A percentile compares a stretch with the other conserved stretches of the same genome.
Conservation (phyloP, 805 yeast genomes). For the Candida yuanshanica region DNA sequence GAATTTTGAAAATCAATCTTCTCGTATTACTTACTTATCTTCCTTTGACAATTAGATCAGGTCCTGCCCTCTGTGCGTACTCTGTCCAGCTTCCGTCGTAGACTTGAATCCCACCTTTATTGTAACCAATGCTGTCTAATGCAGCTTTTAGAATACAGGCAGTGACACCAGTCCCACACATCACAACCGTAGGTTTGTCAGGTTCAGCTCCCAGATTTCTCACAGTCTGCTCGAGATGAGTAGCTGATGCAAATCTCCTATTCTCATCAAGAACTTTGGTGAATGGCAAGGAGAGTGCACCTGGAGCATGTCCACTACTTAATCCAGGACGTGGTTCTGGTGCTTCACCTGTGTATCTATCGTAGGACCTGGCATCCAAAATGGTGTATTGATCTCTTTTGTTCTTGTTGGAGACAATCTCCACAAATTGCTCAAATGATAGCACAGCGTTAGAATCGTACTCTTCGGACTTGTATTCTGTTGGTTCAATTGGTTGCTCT, state of each 20-base stretch:
- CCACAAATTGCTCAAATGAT: slow-evolving; percentile 58
- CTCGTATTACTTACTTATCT: background rate
- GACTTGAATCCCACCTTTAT: slow-evolving; percentile 42
- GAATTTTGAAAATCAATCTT: too few relatives aligned
- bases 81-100: slow-evolving; percentile 92
- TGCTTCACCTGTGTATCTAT: slow-evolving; percentile 69
- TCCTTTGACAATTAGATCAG: slow-evolving; percentile 45
- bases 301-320: slow-evolving; percentile 86
- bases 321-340: slow-evolving; percentile 90
- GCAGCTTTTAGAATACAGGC: slow-evolving; percentile 86
- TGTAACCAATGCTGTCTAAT: slow-evolving; percentile 46
- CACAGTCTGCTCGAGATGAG: slow-evolving; percentile 44
- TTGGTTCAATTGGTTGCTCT: slow-evolving; percentile 17
- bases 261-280: slow-evolving; percentile 47
- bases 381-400: slow-evolving; percentile 44
- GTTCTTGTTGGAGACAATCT: slow-evolving; percentile 45
- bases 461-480: slow-evolving; percentile 29
- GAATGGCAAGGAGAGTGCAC: slow-evolving; percentile 75
- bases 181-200: slow-evolving; percentile 65
- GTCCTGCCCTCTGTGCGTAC: slow-evolving; percentile 73
- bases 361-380: slow-evolving; percentile 78
- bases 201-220: slow-evolving; percentile 29
- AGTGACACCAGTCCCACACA: slow-evolving; percentile 97
- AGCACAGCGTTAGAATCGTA: slow-evolving; percentile 48
- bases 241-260: slow-evolving; percentile 40